These are phyloP conservation scores for Stagonosporopsis chrysanthemi DNA, from an alignment of 2,329 filamentous ascomycete genomes.

Conservation along the genomic window DNA sequence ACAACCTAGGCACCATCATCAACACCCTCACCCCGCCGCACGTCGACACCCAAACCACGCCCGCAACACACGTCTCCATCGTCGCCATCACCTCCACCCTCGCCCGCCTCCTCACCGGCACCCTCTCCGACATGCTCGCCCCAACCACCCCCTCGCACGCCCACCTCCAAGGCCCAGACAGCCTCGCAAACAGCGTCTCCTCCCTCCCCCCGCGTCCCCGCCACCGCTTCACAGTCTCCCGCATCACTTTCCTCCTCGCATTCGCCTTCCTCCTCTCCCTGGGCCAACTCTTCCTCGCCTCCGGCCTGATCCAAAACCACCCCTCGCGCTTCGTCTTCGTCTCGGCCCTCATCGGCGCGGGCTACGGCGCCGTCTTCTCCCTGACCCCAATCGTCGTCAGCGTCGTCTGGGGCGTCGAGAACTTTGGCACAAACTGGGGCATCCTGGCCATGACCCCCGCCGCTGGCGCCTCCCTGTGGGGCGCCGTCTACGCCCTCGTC, in stretches of 20 bases:
- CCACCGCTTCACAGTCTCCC: slow-evolving; percentile 69
- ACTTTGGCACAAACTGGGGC: slow-evolving; percentile 98
- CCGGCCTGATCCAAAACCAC: slow-evolving; percentile 76
- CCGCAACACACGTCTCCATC: slow-evolving; percentile 90
- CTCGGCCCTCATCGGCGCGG: slow-evolving; percentile 83
- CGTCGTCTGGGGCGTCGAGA: slow-evolving; percentile 98
- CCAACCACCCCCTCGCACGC: slow-evolving; percentile 59
- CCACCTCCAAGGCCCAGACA: slow-evolving; percentile 60
- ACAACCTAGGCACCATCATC: slow-evolving; percentile 94
- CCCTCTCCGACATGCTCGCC: slow-evolving; percentile 88
- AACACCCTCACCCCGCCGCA: slow-evolving; percentile 77
- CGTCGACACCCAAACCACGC: slow-evolving; percentile 65
- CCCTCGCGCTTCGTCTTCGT: slow-evolving; percentile 84
- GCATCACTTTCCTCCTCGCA: slow-evolving; percentile 78
- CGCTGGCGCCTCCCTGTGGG: slow-evolving; percentile 87
- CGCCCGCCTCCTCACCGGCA: slow-evolving; percentile 88
- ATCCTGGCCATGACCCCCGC: slow-evolving; percentile 93
- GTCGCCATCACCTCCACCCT: slow-evolving; percentile 89
- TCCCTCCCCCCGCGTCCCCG: slow-evolving; percentile 36
- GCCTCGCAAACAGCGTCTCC: slow-evolving; percentile 51
- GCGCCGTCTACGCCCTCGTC: slow-evolving; percentile 81
- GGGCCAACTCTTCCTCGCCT: slow-evolving; percentile 79
- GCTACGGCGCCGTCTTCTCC: slow-evolving; percentile 91
- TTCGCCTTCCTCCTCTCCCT: slow-evolving; percentile 76
- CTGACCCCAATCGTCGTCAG: slow-evolving; percentile 90